Evolutionary conservation across 2,329 filamentous ascomycete species (phyloP).

Genomic region (Colletotrichum cereale): DNA sequence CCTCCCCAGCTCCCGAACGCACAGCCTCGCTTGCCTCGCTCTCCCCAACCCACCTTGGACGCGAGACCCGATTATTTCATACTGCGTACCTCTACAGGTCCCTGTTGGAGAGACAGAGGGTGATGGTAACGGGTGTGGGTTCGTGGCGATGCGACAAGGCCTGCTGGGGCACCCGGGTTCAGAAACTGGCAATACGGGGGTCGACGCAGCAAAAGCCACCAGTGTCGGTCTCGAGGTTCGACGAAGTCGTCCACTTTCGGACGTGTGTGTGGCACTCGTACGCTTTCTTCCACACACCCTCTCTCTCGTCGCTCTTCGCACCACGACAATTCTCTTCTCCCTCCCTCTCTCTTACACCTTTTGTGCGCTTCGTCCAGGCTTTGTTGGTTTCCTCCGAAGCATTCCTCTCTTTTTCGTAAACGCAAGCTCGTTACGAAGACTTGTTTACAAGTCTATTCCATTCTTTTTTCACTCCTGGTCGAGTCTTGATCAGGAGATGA

Average conservation of each 20-base stretch:
- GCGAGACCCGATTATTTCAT: background rate
- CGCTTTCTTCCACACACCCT: constrained; percentile 7
- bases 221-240: constrained; percentile 6
- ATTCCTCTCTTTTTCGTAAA: constrained; percentile 34
- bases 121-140: constrained; percentile 10
- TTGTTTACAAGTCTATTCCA: constrained; percentile 31
- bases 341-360: constrained; percentile 23
- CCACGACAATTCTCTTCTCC: constrained; percentile 16
- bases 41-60: background rate
- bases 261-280: constrained; percentile 1
- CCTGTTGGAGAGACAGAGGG: background rate
- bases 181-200: constrained; percentile 30
- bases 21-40: constrained; percentile 35
- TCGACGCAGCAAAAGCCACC: constrained; percentile 9
- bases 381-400: constrained; percentile 24
- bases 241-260: constrained; percentile 29
- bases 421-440: constrained; percentile 14
- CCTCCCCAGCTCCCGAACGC: constrained; percentile 18
- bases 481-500: constrained; percentile 13
- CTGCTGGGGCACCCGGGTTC: constrained; percentile 20
- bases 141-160: constrained; percentile 23
- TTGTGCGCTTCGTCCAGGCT: constrained; percentile 33
- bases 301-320: constrained; percentile 21
- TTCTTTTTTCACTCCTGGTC: constrained; percentile 37
- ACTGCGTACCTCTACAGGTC: background rate